These are phyloP conservation scores for Mycena sp. DNA, from an alignment of 1,284 basidiomycete genomes.

Conservation along the genomic window DNA sequence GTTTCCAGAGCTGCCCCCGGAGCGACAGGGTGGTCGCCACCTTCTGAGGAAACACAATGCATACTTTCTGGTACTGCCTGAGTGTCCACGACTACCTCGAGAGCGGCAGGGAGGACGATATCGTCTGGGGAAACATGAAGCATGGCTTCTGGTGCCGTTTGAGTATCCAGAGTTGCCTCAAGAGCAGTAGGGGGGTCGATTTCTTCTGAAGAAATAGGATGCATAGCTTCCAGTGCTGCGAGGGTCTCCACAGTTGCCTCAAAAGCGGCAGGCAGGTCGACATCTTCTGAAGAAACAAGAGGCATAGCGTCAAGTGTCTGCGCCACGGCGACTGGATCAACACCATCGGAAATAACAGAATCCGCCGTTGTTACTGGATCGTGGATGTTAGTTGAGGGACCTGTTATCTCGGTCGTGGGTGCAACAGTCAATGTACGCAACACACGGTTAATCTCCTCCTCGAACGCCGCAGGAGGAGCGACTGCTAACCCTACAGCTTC, in stretches of 20 bases:
- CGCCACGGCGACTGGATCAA: not conserved
- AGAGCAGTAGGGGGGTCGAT: too few relatives aligned
- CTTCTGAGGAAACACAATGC: too few relatives aligned
- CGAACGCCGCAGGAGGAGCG: not conserved
- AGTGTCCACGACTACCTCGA: too few relatives aligned
- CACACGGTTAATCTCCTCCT: slow-evolving; percentile 16
- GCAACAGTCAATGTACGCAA: slow-evolving; percentile 11
- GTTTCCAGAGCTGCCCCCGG: too few relatives aligned
- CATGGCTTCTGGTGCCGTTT: too few relatives aligned
- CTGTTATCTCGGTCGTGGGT: not conserved
- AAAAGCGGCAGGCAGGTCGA: not conserved
- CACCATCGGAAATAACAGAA: not conserved
- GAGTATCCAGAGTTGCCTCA: too few relatives aligned
- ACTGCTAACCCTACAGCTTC: not conserved
- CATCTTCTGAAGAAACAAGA: not conserved
- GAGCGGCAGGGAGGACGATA: too few relatives aligned
- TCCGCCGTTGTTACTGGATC: not conserved
- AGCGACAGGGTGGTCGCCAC: too few relatives aligned
- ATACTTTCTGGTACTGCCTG: too few relatives aligned
- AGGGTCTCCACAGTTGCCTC: too few relatives aligned
- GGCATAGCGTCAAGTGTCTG: not conserved
- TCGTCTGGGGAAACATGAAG: too few relatives aligned
- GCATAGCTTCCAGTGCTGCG: not conserved
- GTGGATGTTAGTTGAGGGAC: not conserved
- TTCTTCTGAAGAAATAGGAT: too few relatives aligned